phyloP scores from a whole-genome alignment of 2,329 filamentous ascomycete genomes.

The Aspergillus persii region DNA sequence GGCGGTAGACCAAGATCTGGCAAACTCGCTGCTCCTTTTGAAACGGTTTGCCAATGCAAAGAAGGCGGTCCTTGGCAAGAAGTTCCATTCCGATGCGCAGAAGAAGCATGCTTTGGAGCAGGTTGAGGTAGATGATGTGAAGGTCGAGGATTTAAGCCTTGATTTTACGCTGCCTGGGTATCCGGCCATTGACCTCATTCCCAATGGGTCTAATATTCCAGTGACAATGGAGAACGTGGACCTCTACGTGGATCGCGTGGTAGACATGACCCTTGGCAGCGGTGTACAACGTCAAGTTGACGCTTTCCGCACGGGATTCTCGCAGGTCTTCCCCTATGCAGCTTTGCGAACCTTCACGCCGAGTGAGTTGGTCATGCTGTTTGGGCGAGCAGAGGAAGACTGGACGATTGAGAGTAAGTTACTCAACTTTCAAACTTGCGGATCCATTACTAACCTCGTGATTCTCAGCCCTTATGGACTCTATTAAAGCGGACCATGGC shows the following conservation, averaged over 20 bases:
- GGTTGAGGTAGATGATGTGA: conserved; percentile 72
- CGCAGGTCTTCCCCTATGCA: conserved; percentile 92
- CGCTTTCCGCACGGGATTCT: conserved; percentile 87
- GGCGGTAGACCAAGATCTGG: conserved; percentile 80
- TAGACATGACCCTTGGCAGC: conserved; percentile 85
- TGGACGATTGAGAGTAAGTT: conserved; percentile 94
- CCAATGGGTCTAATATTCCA: conserved; percentile 68
- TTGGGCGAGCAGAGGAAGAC: conserved; percentile 89
- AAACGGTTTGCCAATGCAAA: conserved; percentile 84
- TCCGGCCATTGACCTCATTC: conserved; percentile 76
- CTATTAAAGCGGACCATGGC: conserved; percentile 96
- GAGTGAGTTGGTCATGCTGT: conserved; percentile 89
- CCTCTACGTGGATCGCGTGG: conserved; percentile 79
- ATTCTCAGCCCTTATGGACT: conserved; percentile 80
- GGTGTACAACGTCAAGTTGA: conserved; percentile 88
- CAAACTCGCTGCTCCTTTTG: conserved; percentile 78
- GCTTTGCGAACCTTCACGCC: conserved; percentile 92
- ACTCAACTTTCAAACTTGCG: neutral
- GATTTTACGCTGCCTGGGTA: conserved; percentile 96
- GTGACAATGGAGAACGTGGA: conserved; percentile 93
- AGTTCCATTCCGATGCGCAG: conserved; percentile 61
- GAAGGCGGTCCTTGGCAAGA: conserved; percentile 74
- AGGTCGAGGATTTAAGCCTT: conserved; percentile 80
- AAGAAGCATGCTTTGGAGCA: conserved; percentile 68
- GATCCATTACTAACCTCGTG: conserved; percentile 25